A percentile compares a stretch with the other conserved stretches of the same genome.
Evolutionary conservation across 148 eudicot genomes (phyloP).

Genomic region (Amaranthus cruentus): DNA sequence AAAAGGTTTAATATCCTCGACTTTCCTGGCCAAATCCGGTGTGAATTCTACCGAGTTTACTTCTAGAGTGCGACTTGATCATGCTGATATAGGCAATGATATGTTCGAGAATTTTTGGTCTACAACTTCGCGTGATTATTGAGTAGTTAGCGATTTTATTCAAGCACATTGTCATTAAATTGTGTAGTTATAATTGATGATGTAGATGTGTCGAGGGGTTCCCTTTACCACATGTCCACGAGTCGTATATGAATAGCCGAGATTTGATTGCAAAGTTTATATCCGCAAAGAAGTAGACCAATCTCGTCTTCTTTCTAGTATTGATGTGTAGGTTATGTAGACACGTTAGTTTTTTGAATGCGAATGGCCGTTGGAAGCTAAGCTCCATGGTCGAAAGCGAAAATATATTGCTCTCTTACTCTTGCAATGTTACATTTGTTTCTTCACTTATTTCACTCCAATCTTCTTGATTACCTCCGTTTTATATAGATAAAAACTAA

Average conservation of each 20-base stretch:
- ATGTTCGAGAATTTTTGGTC: not conserved
- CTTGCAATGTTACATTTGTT: not conserved
- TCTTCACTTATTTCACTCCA: not conserved
- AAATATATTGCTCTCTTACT: not conserved
- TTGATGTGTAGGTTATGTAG: not conserved
- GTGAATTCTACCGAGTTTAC: not conserved
- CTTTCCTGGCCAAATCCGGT: not conserved
- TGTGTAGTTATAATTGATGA: not conserved
- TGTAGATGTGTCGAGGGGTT: conserved; percentile 18
- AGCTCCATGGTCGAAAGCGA: not conserved
- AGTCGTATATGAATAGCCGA: not conserved
- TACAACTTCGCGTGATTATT: not conserved
- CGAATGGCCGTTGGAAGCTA: not conserved
- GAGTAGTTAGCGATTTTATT: not conserved
- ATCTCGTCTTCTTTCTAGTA: not conserved
- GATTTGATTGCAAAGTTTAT: not conserved
- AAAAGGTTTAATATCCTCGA: not conserved
- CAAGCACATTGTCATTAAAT: conserved; percentile 5
- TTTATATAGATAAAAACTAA: no score
- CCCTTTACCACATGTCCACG: not conserved
- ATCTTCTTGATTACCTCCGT: no score
- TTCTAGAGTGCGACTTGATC: not conserved
- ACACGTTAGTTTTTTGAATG: not conserved
- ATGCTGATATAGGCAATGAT: not conserved
- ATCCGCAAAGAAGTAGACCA: no score